phyloP scores from a whole-genome alignment of 2,329 filamentous ascomycete genomes.

The Diplodia corticola region DNA sequence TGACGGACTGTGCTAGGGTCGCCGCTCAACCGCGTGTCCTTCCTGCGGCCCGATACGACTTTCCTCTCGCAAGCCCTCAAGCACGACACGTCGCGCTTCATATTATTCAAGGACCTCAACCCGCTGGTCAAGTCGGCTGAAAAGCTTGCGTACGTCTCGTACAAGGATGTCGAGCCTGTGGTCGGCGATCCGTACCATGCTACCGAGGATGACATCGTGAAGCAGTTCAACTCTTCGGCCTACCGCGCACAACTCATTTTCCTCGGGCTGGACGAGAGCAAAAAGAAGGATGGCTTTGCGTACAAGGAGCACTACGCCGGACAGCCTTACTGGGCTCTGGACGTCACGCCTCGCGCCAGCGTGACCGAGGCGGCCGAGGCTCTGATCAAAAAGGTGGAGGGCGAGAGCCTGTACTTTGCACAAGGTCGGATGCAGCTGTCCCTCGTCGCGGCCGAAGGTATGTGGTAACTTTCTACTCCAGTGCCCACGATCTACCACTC shows the following conservation, averaged over 20 bases:
- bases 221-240: conserved; percentile 69
- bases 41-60: conserved; percentile 68
- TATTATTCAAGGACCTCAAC: conserved; percentile 76
- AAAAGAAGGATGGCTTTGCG: conserved; percentile 51
- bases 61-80: conserved; percentile 69
- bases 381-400: conserved; percentile 61
- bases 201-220: conserved; percentile 71
- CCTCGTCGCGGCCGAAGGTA: conserved; percentile 63
- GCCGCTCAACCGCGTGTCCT: conserved; percentile 76
- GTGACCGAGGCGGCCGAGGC: conserved; percentile 62
- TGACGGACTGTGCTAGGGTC: conserved; percentile 51
- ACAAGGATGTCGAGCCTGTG: conserved; percentile 67
- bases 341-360: conserved; percentile 72
- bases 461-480: conserved; percentile 26
- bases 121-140: conserved; percentile 65
- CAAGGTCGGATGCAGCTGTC: conserved; percentile 64
- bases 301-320: conserved; percentile 73
- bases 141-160: conserved; percentile 67
- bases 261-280: conserved; percentile 74
- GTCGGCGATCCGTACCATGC: conserved; percentile 73
- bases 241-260: conserved; percentile 75
- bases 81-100: conserved; percentile 67
- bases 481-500: conserved; percentile 23
- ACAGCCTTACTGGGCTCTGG: conserved; percentile 83
- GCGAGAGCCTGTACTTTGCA: conserved; percentile 64